phyloP scores from a whole-genome alignment of 108 stramenopile species.

The Skeletonema costatum region DNA sequence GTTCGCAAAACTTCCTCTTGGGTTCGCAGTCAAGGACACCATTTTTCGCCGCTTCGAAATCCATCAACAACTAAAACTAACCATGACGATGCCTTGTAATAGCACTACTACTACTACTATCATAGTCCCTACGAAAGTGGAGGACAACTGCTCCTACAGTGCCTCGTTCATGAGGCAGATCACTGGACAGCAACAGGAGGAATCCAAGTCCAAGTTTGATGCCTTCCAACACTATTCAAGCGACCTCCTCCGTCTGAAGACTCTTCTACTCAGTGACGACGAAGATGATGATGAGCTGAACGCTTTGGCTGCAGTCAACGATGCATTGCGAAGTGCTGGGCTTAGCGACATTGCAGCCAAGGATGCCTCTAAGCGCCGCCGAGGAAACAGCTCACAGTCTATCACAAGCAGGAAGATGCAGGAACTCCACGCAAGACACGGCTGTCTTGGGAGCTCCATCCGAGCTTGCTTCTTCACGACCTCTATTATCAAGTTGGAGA shows the following conservation, averaged over 20 bases:
- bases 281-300: not conserved
- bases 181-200: not conserved
- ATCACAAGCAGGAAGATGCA: not conserved
- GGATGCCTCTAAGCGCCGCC: not conserved
- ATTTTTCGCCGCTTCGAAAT: no score
- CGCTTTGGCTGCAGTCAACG: not conserved
- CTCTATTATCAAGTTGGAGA: not conserved
- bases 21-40: no score
- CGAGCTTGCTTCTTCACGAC: not conserved
- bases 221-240: not conserved
- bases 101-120: not conserved
- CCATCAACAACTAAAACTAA: no score
- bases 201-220: not conserved
- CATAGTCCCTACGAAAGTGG: not conserved
- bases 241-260: not conserved
- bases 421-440: not conserved
- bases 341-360: not conserved
- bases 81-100: no score
- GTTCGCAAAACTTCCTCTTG: no score
- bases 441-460: not conserved
- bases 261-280: not conserved
- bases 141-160: not conserved
- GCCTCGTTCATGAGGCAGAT: not conserved
- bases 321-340: not conserved
- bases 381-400: not conserved